Base-by-base conservation (phyloP, 2,329 filamentous ascomycete genomes). In the Aspergillus tanneri region DNA sequence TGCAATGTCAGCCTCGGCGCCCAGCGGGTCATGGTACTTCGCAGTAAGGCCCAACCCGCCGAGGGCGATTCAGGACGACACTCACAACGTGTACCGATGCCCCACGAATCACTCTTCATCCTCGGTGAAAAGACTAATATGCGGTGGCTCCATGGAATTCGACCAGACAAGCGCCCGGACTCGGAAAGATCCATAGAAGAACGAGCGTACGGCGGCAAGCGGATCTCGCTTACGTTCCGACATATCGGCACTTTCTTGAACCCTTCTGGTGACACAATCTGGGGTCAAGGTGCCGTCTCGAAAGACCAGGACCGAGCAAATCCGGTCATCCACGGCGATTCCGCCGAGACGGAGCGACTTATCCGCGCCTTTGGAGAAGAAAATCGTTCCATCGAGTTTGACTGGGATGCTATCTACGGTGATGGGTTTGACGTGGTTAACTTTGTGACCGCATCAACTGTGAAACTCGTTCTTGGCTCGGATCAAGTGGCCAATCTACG, bases 1-100 rank as follows among this genome's bases (percentile, higher is more conserved):
- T 90, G 91, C 56, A 99, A 97, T 63, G 83, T 96, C 41, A 96
- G 90, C 56, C 79, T 97, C n/a, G 93, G 93, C 1, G 91, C 92
- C 0, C 85, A 95, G 70, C 80, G 93, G 44, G 91, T 84, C 2
- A 96, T 97, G 91, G 80, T 88, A 0, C 81, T 99, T 27, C 84
- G 93, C 43, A 92, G 87, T 9, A 86, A 87, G 53, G 65, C 64
- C 32, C 72, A 61, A 19, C 23, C 47, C 6, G 51, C 59, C 16
- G 56, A 61, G 37, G 54, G 62, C 35, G 60, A 63, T 49, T 47
- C 63, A 1, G 74, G 75, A 47, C 78, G 86, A 24, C 73, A 77
- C 38, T 82, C 79, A 1, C 82, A 88, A 59, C 85, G 87, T 41
- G 82, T 90, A 2, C 77, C 76, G 1, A 77, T 99, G 51, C 88